Evolutionary conservation across 805 yeast species (phyloP).

Genomic region (Metschnikowia reukaufii): DNA sequence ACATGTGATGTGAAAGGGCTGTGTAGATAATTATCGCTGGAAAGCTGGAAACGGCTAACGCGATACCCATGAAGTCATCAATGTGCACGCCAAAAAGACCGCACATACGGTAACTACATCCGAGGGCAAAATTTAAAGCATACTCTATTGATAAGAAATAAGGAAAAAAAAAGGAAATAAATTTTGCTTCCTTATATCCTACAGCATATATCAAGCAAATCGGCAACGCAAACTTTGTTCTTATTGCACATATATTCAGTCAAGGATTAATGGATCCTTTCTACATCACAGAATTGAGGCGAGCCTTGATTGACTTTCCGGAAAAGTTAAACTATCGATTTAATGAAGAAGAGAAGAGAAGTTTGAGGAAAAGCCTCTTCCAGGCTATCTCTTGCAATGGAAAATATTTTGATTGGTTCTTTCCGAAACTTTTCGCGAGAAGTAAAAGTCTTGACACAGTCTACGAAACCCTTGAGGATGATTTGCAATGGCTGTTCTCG

Average conservation of each 20-base stretch:
- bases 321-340: conserved; percentile 30
- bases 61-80: not conserved
- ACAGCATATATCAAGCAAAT: no score
- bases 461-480: conserved; percentile 20
- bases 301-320: conserved; percentile 43
- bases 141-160: no score
- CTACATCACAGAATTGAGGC: conserved; percentile 18
- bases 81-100: not conserved
- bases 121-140: conserved; percentile 6
- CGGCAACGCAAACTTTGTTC: no score
- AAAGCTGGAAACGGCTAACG: not conserved
- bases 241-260: no score
- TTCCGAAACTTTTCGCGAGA: conserved; percentile 30
- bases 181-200: no score
- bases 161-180: no score
- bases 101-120: not conserved
- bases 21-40: not conserved
- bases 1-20: not conserved
- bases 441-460: not conserved
- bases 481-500: conserved; percentile 34
- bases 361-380: conserved; percentile 44
- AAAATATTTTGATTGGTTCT: conserved; percentile 37
- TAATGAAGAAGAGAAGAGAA: conserved; percentile 27
- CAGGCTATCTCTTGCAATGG: conserved; percentile 44
- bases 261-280: conserved; percentile 6